These are phyloP conservation scores for Cyberlindnera bimundalis DNA, from an alignment of 805 yeast genomes.

Conservation along the genomic window DNA sequence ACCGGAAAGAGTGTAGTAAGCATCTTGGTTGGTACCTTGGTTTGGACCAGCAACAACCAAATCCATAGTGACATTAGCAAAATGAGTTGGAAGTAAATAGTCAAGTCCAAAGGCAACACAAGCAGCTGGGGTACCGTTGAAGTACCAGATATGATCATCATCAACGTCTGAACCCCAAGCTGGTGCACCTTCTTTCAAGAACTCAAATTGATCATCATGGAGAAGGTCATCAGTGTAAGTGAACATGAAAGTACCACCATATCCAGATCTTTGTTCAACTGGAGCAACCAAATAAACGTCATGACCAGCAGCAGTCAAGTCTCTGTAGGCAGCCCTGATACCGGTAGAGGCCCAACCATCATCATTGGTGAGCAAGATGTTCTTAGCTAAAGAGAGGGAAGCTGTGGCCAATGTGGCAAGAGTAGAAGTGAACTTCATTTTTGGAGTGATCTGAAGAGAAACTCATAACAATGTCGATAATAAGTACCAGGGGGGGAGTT, in stretches of 20 bases:
- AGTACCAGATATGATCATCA: conserved; percentile 47
- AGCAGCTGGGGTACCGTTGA: conserved; percentile 54
- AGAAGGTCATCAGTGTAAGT: conserved; percentile 38
- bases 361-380: conserved; percentile 50
- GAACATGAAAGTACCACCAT: conserved; percentile 50
- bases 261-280: conserved; percentile 47
- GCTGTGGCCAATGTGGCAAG: conserved; percentile 12
- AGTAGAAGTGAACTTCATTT: conserved; percentile 15
- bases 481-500: too few species aligned
- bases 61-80: conserved; percentile 42
- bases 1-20: conserved; percentile 43
- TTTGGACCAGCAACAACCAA: conserved; percentile 51
- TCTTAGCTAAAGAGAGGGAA: conserved; percentile 30
- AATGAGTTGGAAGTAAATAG: conserved; percentile 44
- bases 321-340: conserved; percentile 52
- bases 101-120: conserved; percentile 47
- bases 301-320: conserved; percentile 45
- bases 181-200: conserved; percentile 46
- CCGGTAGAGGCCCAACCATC: conserved; percentile 57
- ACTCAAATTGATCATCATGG: conserved; percentile 45
- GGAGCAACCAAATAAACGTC: conserved; percentile 50
- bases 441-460: too few species aligned
- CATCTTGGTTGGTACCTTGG: conserved; percentile 47
- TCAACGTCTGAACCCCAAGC: conserved; percentile 51
- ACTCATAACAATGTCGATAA: not conserved